phyloP scores from a whole-genome alignment of 129 eudicot genomes.

The Flaveria linearis region DNA sequence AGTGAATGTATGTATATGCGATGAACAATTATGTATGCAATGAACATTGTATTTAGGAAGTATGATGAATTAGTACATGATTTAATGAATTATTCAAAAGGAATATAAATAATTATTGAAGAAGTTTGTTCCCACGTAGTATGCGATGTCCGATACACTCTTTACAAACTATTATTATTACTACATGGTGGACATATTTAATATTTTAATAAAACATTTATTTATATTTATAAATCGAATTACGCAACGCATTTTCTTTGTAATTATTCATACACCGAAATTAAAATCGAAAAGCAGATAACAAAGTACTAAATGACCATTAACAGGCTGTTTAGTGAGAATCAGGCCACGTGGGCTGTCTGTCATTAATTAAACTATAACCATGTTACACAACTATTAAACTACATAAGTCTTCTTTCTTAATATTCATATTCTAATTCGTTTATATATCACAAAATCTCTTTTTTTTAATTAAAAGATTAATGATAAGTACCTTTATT shows the following conservation, averaged over 20 bases:
- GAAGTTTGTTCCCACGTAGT: slow-evolving; percentile 37
- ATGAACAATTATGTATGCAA: neutral
- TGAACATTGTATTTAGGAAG: slow-evolving; percentile 18
- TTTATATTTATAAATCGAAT: slow-evolving; percentile 12
- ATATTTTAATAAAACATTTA: neutral
- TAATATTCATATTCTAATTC: neutral
- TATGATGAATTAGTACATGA: slow-evolving; percentile 3
- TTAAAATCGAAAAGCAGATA: slow-evolving; percentile 1
- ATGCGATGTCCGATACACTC: slow-evolving; percentile 30
- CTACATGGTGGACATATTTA: slow-evolving; percentile 30
- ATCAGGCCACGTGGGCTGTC: slow-evolving; percentile 53
- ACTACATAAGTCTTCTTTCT: slow-evolving; percentile 25
- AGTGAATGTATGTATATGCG: neutral
- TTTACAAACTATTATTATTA: slow-evolving; percentile 21
- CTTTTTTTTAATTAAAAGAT: neutral
- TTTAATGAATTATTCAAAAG: slow-evolving; percentile 27
- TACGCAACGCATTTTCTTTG: slow-evolving; percentile 28
- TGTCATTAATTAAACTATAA: slow-evolving; percentile 39
- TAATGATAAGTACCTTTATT: neutral
- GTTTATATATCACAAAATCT: neutral
- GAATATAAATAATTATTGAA: slow-evolving; percentile 36
- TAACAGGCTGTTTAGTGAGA: slow-evolving; percentile 52
- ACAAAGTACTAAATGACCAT: slow-evolving; percentile 40
- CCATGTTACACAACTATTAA: slow-evolving; percentile 39
- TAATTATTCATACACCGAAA: slow-evolving; percentile 14